These are phyloP conservation scores for Aureobasidium sp. DNA, from an alignment of 2,329 filamentous ascomycete species.

Conservation along the genomic window DNA sequence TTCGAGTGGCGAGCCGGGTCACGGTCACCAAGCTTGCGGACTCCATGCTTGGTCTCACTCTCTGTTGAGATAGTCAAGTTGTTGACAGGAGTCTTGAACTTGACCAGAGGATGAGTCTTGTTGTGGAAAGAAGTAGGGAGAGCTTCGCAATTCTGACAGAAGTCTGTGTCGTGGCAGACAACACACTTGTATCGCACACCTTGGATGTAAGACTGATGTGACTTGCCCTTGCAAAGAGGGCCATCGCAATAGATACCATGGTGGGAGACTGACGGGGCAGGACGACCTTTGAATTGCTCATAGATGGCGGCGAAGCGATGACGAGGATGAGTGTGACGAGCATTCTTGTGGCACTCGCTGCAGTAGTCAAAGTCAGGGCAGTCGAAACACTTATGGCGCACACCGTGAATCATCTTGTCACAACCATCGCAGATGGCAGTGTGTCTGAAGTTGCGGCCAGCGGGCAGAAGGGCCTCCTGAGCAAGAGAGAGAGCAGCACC, in stretches of 20 bases:
- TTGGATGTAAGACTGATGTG: constrained; percentile 56
- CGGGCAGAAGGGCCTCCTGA: constrained; percentile 60
- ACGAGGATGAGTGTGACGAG: constrained; percentile 62
- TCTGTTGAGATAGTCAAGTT: constrained; percentile 80
- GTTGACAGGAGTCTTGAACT: constrained; percentile 88
- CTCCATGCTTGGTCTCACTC: constrained; percentile 65
- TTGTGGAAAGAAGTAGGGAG: constrained; percentile 80
- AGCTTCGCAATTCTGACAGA: constrained; percentile 90
- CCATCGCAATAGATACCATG: constrained; percentile 91
- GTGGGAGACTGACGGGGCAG: constrained; percentile 58
- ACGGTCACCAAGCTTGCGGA: constrained; percentile 67
- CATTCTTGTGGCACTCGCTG: constrained; percentile 61
- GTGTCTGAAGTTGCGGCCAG: constrained; percentile 76
- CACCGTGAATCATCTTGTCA: constrained; percentile 75
- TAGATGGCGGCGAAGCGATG: constrained; percentile 90
- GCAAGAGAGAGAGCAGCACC: constrained; percentile 55
- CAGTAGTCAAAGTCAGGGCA: constrained; percentile 99
- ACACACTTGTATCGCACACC: constrained; percentile 95
- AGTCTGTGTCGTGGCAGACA: constrained; percentile 89
- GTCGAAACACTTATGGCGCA: constrained; percentile 92
- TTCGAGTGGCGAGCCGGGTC: constrained; percentile 22
- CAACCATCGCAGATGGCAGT: constrained; percentile 92
- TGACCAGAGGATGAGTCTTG: constrained; percentile 92
- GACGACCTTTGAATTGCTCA: constrained; percentile 39
- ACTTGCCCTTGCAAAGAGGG: constrained; percentile 64